A percentile compares a stretch with the other conserved stretches of the same genome.
These are phyloP conservation scores for Ascochyta fabae DNA, from an alignment of 2,329 filamentous ascomycete genomes.

Conservation along the genomic window DNA sequence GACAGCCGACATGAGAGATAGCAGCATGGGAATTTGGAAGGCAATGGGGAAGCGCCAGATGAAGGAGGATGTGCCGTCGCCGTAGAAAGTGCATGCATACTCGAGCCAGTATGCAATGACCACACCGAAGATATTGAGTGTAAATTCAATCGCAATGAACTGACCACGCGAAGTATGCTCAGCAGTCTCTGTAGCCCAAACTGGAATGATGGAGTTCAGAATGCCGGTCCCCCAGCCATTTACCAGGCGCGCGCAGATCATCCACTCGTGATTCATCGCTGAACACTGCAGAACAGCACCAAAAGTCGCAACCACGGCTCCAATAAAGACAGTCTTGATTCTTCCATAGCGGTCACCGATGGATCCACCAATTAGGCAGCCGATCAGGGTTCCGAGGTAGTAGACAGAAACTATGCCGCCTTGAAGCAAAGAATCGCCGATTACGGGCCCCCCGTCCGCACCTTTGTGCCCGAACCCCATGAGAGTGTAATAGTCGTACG, in stretches of 20 bases:
- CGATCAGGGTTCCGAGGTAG: slow-evolving; percentile 39
- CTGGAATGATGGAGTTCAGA: slow-evolving; percentile 72
- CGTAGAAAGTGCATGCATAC: slow-evolving; percentile 65
- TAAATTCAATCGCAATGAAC: slow-evolving; percentile 76
- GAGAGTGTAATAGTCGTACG: slow-evolving; percentile 38
- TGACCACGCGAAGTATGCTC: slow-evolving; percentile 71
- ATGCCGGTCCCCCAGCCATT: slow-evolving; percentile 74
- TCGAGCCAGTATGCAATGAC: slow-evolving; percentile 64
- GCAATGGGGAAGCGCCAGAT: slow-evolving; percentile 73
- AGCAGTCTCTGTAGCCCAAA: slow-evolving; percentile 74
- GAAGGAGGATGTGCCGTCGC: slow-evolving; percentile 63
- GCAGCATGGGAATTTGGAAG: slow-evolving; percentile 71
- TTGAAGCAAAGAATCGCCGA: slow-evolving; percentile 36
- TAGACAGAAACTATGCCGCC: slow-evolving; percentile 45
- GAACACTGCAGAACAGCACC: slow-evolving; percentile 70
- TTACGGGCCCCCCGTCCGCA: slow-evolving; percentile 29
- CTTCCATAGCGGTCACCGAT: slow-evolving; percentile 35
- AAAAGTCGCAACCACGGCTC: slow-evolving; percentile 32
- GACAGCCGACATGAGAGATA: slow-evolving; percentile 62
- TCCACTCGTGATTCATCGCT: slow-evolving; percentile 69
- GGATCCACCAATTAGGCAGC: slow-evolving; percentile 33
- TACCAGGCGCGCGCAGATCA: slow-evolving; percentile 60
- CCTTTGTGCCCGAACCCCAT: slow-evolving; percentile 42
- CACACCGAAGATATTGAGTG: slow-evolving; percentile 74
- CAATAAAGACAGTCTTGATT: slow-evolving; percentile 38